Evolutionary conservation across 345 rosid genomes (phyloP).

Genomic region (Balakata baccata): DNA sequence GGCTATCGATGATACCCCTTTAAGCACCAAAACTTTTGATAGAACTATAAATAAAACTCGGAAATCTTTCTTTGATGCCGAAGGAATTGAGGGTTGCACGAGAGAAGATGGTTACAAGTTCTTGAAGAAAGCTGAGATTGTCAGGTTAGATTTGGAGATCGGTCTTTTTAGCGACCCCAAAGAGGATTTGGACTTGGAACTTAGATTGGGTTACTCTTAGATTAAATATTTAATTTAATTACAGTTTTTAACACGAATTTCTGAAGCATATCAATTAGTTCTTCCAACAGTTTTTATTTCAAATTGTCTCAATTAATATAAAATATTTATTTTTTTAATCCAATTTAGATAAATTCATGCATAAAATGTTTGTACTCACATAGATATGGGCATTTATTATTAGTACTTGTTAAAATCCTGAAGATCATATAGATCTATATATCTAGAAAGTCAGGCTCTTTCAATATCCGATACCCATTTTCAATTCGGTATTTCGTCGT

Average conservation of each 20-base stretch:
- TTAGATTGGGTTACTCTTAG: slow-evolving; percentile 75
- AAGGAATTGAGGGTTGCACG: slow-evolving; percentile 12
- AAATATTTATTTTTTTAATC: too few relatives aligned
- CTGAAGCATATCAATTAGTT: too few relatives aligned
- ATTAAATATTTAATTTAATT: neutral
- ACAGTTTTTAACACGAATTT: neutral
- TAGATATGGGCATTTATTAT: neutral
- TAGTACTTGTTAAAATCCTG: neutral
- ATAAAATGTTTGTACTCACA: too few relatives aligned
- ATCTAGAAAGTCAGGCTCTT: too few relatives aligned
- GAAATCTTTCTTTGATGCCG: slow-evolving; percentile 19
- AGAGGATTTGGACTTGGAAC: slow-evolving; percentile 84
- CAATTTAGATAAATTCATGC: too few relatives aligned
- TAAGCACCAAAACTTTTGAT: slow-evolving; percentile 29
- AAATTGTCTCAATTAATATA: too few relatives aligned
- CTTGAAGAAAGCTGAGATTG: slow-evolving; percentile 36
- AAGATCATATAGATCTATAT: neutral
- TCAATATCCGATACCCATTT: neutral
- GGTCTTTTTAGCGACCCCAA: slow-evolving; percentile 49
- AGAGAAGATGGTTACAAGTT: slow-evolving; percentile 35
- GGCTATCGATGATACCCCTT: slow-evolving; percentile 17
- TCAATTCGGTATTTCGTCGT: neutral
- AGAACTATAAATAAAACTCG: slow-evolving; percentile 12
- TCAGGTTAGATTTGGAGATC: slow-evolving; percentile 65
- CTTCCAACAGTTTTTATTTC: too few relatives aligned